Conservation (phyloP, 2,329 filamentous ascomycete genomes). For the Coniochaeta pulveracea region DNA sequence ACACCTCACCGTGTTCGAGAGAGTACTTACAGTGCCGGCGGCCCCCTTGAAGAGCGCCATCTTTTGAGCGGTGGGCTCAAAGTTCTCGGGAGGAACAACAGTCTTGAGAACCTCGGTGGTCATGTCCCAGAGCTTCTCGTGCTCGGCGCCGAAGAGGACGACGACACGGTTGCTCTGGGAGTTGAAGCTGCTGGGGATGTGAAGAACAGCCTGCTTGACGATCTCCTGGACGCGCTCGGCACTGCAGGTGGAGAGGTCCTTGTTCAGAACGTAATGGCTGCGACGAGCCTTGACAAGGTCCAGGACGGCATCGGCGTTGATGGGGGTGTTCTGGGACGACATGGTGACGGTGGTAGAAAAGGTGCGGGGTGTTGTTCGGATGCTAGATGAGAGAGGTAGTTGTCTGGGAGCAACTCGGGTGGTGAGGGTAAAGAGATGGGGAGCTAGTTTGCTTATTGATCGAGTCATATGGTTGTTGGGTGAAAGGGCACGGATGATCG, state of each 20-base stretch:
- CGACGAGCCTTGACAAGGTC: constrained; percentile 57
- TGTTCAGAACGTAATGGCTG: constrained; percentile 56
- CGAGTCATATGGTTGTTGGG: too few species aligned
- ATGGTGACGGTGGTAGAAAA: constrained; percentile 20
- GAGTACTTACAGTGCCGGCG: constrained; percentile 60
- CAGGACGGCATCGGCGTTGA: constrained; percentile 39
- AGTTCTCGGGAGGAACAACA: constrained; percentile 55
- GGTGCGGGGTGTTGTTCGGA: constrained; percentile 7
- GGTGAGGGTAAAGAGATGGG: too few species aligned
- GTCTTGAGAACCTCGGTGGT: constrained; percentile 51
- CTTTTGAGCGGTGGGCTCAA: constrained; percentile 35
- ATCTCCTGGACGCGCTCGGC: constrained; percentile 52
- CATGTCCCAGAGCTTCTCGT: constrained; percentile 80
- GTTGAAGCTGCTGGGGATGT: constrained; percentile 80
- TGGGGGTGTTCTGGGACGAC: constrained; percentile 26
- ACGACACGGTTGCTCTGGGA: constrained; percentile 71
- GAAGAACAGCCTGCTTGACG: constrained; percentile 49
- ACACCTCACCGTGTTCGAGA: background rate
- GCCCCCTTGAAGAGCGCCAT: constrained; percentile 51
- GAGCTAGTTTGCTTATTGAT: too few species aligned
- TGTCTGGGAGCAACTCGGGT: too few species aligned
- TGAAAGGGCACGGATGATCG: too few species aligned
- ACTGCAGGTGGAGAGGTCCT: constrained; percentile 47
- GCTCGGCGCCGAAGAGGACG: constrained; percentile 69
- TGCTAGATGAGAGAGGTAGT: constrained; percentile 1